phyloP scores from a whole-genome alignment of 129 eudicot genomes.

The Logfia minima region DNA sequence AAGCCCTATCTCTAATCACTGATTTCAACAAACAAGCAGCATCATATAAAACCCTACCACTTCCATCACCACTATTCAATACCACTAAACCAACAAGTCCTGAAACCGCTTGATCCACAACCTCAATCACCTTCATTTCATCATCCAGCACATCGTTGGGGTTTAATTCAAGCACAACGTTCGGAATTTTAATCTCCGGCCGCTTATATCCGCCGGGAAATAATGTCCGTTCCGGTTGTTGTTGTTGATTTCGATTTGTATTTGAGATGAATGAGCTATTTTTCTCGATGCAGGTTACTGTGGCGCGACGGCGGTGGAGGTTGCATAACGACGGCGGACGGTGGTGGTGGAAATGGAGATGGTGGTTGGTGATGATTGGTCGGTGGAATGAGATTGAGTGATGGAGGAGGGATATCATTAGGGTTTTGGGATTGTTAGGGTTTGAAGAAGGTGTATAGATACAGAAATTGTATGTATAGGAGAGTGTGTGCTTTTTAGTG shows the following conservation, averaged over 20 bases:
- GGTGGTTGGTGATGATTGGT: conserved; percentile 13
- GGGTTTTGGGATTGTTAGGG: conserved; percentile 4
- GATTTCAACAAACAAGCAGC: conserved; percentile 87
- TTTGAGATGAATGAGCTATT: conserved; percentile 14
- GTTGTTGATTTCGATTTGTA: conserved; percentile 9
- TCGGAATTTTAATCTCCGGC: conserved; percentile 75
- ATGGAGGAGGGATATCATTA: conserved; percentile 32
- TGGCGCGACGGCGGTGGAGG: conserved; percentile 23
- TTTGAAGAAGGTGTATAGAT: background rate
- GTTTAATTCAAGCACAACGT: conserved; percentile 57
- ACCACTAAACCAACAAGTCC: conserved; percentile 73
- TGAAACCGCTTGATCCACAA: conserved; percentile 71
- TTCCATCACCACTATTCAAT: conserved; percentile 52
- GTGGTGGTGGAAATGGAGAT: conserved; percentile 29
- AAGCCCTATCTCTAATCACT: conserved; percentile 82
- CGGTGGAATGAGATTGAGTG: conserved; percentile 37
- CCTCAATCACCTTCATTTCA: conserved; percentile 43
- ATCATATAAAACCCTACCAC: conserved; percentile 69
- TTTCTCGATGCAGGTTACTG: conserved; percentile 26
- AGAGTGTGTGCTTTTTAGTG: background rate
- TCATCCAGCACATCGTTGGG: conserved; percentile 57
- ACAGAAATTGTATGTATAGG: background rate
- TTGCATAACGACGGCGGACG: conserved; percentile 29
- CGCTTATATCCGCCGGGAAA: conserved; percentile 95
- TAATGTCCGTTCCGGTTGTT: conserved; percentile 51